A percentile compares a stretch with the other conserved stretches of the same genome.
These are phyloP conservation scores for Mucor mucedo DNA, from an alignment of 371 early-diverging fungal genomes.

Conservation along the genomic window DNA sequence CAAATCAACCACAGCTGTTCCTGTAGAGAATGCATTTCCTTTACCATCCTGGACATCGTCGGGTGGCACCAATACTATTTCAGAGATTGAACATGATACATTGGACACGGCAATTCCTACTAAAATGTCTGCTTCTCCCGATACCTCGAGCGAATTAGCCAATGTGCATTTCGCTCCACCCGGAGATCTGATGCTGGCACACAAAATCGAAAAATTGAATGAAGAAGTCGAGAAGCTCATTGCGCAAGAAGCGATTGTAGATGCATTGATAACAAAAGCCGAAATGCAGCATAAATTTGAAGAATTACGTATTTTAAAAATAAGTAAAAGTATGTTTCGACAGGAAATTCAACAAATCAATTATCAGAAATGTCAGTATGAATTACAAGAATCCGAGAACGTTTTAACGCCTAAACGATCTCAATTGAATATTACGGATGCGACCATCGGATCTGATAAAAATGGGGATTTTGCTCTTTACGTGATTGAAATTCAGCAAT, in stretches of 20 bases:
- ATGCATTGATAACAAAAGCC: conserved; percentile 66
- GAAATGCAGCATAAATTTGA: conserved; percentile 50
- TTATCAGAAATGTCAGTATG: conserved; percentile 74
- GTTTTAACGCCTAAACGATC: conserved; percentile 68
- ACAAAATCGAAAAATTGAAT: conserved; percentile 55
- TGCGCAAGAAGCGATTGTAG: conserved; percentile 74
- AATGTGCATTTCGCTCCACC: conserved; percentile 70
- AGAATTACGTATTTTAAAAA: conserved; percentile 68
- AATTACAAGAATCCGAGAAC: conserved; percentile 70
- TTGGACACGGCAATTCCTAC: conserved; percentile 20
- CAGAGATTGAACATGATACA: conserved; percentile 42
- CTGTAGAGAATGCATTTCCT: conserved; percentile 39
- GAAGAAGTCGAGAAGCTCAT: conserved; percentile 61
- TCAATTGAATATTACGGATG: conserved; percentile 62
- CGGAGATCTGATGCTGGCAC: conserved; percentile 69
- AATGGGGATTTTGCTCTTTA: conserved; percentile 76
- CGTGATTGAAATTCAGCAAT: conserved; percentile 78
- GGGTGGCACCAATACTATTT: conserved; percentile 40
- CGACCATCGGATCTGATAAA: conserved; percentile 59
- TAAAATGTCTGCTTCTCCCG: not conserved
- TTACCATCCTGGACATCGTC: conserved; percentile 46
- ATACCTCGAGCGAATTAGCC: not conserved
- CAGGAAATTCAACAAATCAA: conserved; percentile 66
- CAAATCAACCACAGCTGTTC: conserved; percentile 44
- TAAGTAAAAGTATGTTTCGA: conserved; percentile 59